Conservation (phyloP, 306 rosid genomes). For the Gynostemma pentaphyllum region DNA sequence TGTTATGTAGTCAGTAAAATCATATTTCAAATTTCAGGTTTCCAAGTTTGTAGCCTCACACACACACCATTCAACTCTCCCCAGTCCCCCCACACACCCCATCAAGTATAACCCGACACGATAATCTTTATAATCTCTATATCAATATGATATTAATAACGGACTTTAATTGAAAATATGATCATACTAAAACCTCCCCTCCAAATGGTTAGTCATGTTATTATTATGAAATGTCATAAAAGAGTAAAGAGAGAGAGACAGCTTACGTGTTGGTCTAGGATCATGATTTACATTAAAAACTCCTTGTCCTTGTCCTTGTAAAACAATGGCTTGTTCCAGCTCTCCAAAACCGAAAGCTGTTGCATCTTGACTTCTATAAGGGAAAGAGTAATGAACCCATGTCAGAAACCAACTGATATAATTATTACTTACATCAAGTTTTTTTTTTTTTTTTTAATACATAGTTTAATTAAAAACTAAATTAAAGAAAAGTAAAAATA, state of each 20-base stretch:
- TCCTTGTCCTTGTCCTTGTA: slow-evolving; percentile 42
- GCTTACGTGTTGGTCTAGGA: slow-evolving; percentile 71
- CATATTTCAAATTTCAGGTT: slow-evolving; percentile 36
- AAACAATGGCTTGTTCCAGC: slow-evolving; percentile 79
- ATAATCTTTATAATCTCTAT: too few relatives aligned
- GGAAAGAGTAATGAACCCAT: neutral
- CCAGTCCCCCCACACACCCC: neutral
- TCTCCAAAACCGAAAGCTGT: slow-evolving; percentile 81
- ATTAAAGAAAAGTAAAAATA: neutral
- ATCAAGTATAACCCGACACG: too few relatives aligned
- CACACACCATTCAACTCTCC: slow-evolving; percentile 41
- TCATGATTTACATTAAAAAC: slow-evolving; percentile 52
- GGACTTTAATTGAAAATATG: too few relatives aligned
- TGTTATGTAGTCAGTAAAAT: slow-evolving; percentile 65
- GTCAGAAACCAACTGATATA: too few relatives aligned
- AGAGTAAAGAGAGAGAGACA: slow-evolving; percentile 2
- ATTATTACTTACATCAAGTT: too few relatives aligned
- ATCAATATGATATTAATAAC: too few relatives aligned
- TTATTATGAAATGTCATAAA: slow-evolving; percentile 31
- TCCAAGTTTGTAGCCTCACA: slow-evolving; percentile 49
- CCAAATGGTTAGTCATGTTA: slow-evolving; percentile 23
- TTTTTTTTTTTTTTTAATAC: too few relatives aligned
- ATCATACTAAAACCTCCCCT: too few relatives aligned
- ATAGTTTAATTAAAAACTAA: neutral
- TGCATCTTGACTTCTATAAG: slow-evolving; percentile 47